phyloP scores from a whole-genome alignment of 108 stramenopile genomes.

The Pseudonitzschia pungens region DNA sequence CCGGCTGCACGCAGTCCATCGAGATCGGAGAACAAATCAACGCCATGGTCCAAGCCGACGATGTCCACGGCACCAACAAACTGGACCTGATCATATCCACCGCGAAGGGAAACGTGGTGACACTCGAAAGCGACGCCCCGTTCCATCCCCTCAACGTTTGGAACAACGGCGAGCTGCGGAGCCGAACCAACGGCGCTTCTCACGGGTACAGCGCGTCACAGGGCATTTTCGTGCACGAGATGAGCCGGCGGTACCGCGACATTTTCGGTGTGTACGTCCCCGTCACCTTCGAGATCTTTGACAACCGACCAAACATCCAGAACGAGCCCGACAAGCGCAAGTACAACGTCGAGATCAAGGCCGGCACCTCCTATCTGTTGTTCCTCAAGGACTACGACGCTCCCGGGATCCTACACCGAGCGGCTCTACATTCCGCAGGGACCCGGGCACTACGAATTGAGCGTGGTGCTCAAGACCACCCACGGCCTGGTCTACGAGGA shows the following conservation, averaged over 20 bases:
- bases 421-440: conserved; percentile 69
- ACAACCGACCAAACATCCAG: conserved; percentile 67
- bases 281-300: conserved; percentile 81
- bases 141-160: conserved; percentile 82
- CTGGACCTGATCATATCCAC: conserved; percentile 80
- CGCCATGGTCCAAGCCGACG: conserved; percentile 81
- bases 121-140: conserved; percentile 65
- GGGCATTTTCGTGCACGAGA: conserved; percentile 78
- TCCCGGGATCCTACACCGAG: conserved; percentile 72
- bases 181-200: conserved; percentile 51
- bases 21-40: conserved; percentile 65
- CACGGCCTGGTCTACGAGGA: conserved; percentile 84
- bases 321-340: conserved; percentile 58
- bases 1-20: conserved; percentile 72
- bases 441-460: conserved; percentile 71
- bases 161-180: conserved; percentile 70
- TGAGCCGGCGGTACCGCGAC: conserved; percentile 69
- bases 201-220: conserved; percentile 80
- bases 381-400: conserved; percentile 50
- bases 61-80: conserved; percentile 75
- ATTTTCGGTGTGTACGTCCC: conserved; percentile 77
- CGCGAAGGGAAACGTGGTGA: conserved; percentile 65
- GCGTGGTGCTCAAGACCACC: conserved; percentile 54
- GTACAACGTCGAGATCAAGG: conserved; percentile 69
- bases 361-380: conserved; percentile 56